Evolutionary conservation across 2,329 filamentous ascomycete genomes (phyloP).

Genomic region (Paraphaeosphaeria minitans): DNA sequence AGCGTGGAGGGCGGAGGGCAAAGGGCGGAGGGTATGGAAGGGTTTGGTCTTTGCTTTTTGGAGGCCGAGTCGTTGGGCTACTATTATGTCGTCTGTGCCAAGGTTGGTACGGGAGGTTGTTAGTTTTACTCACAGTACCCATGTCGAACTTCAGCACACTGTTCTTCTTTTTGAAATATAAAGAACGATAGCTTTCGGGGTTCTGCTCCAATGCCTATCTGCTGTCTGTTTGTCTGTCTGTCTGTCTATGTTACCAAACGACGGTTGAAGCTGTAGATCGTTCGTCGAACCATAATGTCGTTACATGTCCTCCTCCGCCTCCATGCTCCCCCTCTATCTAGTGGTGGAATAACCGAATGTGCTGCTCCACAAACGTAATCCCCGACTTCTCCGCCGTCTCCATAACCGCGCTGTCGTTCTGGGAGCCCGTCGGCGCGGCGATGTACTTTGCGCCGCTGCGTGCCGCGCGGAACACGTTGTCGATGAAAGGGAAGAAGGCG

Average conservation of each 20-base stretch:
- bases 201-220: not conserved
- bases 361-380: conserved; percentile 96
- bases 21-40: too few relatives aligned
- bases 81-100: too few relatives aligned
- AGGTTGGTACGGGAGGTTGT: too few relatives aligned
- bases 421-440: conserved; percentile 87
- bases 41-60: too few relatives aligned
- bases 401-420: conserved; percentile 82
- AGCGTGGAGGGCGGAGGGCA: too few relatives aligned
- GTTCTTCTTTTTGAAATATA: not conserved
- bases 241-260: not conserved
- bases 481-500: conserved; percentile 98
- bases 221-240: not conserved
- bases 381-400: conserved; percentile 89
- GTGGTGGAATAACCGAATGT: conserved; percentile 92
- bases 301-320: not conserved
- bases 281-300: conserved; percentile 2
- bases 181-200: not conserved
- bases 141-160: not conserved
- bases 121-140: too few relatives aligned
- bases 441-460: conserved; percentile 95
- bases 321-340: conserved; percentile 45
- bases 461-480: conserved; percentile 92
- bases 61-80: too few relatives aligned
- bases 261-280: not conserved